A percentile compares a stretch with the other conserved stretches of the same genome.
These are phyloP conservation scores for Aristolochia fimbriata DNA, from an alignment of 164 flowering plant species.

Conservation along the genomic window DNA sequence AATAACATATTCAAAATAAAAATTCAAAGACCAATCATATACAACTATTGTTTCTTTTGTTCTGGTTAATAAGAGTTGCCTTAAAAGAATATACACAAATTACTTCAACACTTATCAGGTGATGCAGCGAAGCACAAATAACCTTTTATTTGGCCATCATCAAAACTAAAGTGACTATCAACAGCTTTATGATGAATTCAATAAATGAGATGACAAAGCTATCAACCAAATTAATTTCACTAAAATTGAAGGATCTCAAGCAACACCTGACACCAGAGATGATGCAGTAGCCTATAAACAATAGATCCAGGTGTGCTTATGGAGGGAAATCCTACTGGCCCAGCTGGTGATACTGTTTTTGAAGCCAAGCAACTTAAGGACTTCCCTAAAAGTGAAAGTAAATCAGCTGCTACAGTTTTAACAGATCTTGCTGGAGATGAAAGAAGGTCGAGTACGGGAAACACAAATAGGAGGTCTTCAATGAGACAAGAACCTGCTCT, in stretches of 20 bases:
- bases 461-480: conserved; percentile 59
- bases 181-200: background rate
- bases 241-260: conserved; percentile 2
- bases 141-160: no score
- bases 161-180: no score
- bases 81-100: no score
- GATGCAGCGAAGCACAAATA: no score
- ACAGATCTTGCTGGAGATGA: conserved; percentile 73
- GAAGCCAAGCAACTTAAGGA: conserved; percentile 5
- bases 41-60: no score
- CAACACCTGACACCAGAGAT: conserved; percentile 72
- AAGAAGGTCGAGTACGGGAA: conserved; percentile 62
- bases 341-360: no score
- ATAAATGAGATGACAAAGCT: background rate
- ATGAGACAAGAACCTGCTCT: conserved; percentile 13
- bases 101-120: no score
- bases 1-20: no score
- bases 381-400: conserved; percentile 50
- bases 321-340: conserved; percentile 15
- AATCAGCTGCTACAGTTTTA: conserved; percentile 55
- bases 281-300: conserved; percentile 40
- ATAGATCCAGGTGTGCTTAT: conserved; percentile 41
- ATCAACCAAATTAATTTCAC: background rate
- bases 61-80: no score
- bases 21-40: no score